Base-by-base conservation (phyloP, 495 filamentous ascomycete genomes). In the Podospora bellae-mahoneyi region DNA sequence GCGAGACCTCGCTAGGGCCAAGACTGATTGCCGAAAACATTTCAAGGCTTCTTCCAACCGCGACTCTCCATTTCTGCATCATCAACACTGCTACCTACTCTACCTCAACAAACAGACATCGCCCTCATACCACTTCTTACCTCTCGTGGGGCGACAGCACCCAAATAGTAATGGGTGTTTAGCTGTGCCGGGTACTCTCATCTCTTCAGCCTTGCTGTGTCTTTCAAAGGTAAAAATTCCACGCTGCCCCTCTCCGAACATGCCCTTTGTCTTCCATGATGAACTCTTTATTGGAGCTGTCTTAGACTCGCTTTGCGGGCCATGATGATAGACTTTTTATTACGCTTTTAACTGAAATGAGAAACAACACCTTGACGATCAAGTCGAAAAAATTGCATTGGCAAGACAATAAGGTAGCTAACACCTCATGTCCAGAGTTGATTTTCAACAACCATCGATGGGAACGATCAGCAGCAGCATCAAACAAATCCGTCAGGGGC, bases 271-370 rank as follows among this genome's bases (percentile, higher is more conserved):
- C 60, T n/a, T 62, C 20, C 48, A 69, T 86, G 84, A 85, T 86
- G 84, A 86, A 78, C 67, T 70, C 67, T 68, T 84, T 96, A 96
- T 97, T 97, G 94, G 94, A 97, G 94, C 94, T 97, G 92, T 97
- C 94, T 88, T 94, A 86, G 71, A 56, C 72, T 80, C 80, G 79
- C 77, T 70, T 72, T 62, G 69, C 71, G 60, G 68, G 70, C 69
- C 62, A 70, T 83, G 88, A 84, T 82, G 83, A 86, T 73, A 83
- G 69, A 75, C 70, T 73, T 77, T 80, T 77, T 72, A 76, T 78
- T 83, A 83, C 79, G 84, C 87, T 81, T 84, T 80, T 80, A 77
- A 78, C 80, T 85, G 79, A 81, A 74, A 48, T 65, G n/a, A 39
- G 34, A 63, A 48, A 48, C 39, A 48, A 48, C 30, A 32, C 30